Conservation (phyloP, 176 grass and related monocot genomes). For the Triticum timopheevii region DNA sequence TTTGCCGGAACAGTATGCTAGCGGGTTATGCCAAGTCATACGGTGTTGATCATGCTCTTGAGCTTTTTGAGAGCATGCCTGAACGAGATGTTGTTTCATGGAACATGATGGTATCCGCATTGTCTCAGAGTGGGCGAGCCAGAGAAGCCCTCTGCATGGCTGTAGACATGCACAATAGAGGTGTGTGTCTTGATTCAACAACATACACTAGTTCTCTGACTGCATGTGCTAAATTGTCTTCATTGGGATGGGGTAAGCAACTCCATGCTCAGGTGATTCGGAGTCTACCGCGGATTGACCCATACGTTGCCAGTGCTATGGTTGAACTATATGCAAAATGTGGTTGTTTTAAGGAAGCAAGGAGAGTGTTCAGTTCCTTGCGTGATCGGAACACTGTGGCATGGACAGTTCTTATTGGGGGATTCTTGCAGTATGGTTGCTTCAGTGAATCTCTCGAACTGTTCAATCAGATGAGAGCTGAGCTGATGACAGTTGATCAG, state of each 20-base stretch:
- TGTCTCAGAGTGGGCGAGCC: conserved; percentile 50
- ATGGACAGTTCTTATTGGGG: conserved; percentile 86
- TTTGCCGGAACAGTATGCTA: conserved; percentile 79
- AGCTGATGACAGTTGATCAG: conserved; percentile 56
- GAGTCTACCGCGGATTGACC: conserved; percentile 54
- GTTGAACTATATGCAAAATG: conserved; percentile 94
- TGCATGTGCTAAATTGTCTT: conserved; percentile 70
- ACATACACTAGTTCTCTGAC: conserved; percentile 82
- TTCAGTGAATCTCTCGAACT: conserved; percentile 69
- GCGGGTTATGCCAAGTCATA: conserved; percentile 58
- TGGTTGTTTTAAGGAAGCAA: conserved; percentile 61
- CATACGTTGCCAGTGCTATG: conserved; percentile 82
- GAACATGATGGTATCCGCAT: conserved; percentile 82
- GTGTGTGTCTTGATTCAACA: conserved; percentile 67
- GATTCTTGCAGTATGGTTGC: conserved; percentile 61
- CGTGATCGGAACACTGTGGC: conserved; percentile 49
- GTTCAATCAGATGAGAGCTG: conserved; percentile 88
- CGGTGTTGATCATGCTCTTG: conserved; percentile 49
- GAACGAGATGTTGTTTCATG: conserved; percentile 81
- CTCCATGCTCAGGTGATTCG: conserved; percentile 74
- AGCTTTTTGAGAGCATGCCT: conserved; percentile 73
- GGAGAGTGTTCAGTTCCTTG: conserved; percentile 57
- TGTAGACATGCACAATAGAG: conserved; percentile 65
- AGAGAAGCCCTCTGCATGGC: conserved; percentile 60
- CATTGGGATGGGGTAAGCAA: conserved; percentile 65